Evolutionary conservation across 2,329 filamentous ascomycete species (phyloP).

Genomic region (Parastagonospora avenae): DNA sequence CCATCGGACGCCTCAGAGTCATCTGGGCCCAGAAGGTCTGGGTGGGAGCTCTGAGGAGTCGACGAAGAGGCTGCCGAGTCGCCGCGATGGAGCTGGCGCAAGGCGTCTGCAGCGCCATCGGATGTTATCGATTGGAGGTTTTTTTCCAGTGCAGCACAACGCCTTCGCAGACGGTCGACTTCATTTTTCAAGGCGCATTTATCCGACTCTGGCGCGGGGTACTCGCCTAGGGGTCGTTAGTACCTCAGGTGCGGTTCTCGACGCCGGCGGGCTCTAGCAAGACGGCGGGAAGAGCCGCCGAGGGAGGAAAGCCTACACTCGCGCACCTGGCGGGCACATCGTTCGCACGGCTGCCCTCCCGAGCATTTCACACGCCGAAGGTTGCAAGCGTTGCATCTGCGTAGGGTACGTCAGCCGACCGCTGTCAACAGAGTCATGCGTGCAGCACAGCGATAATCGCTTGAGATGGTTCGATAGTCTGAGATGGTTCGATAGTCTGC

Average conservation of each 20-base stretch:
- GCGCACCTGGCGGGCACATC: constrained; percentile 21
- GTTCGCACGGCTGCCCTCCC: constrained; percentile 32
- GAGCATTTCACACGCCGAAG: constrained; percentile 31
- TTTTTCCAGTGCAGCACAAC: constrained; percentile 26
- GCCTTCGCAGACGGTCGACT: constrained; percentile 25
- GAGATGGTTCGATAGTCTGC: background rate
- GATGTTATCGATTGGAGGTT: constrained; percentile 18
- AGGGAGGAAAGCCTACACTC: constrained; percentile 13
- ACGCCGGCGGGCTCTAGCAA: background rate
- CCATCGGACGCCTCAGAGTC: constrained; percentile 18
- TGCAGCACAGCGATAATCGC: background rate
- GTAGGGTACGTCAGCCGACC: constrained; percentile 6
- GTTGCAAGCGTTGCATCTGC: constrained; percentile 35
- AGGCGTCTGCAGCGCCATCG: constrained; percentile 18
- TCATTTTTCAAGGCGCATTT: constrained; percentile 25
- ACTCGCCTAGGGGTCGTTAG: constrained; percentile 12
- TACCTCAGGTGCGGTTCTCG: background rate
- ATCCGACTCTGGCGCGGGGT: constrained; percentile 25
- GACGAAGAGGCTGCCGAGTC: constrained; percentile 8
- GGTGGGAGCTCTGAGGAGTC: constrained; percentile 10
- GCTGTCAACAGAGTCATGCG: too few species aligned
- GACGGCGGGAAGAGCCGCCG: background rate
- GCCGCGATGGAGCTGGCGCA: constrained; percentile 15
- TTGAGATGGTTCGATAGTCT: background rate
- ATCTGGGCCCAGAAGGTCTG: constrained; percentile 10